Conservation (phyloP, 306 rosid genomes). For the Lathyrus oleraceus region DNA sequence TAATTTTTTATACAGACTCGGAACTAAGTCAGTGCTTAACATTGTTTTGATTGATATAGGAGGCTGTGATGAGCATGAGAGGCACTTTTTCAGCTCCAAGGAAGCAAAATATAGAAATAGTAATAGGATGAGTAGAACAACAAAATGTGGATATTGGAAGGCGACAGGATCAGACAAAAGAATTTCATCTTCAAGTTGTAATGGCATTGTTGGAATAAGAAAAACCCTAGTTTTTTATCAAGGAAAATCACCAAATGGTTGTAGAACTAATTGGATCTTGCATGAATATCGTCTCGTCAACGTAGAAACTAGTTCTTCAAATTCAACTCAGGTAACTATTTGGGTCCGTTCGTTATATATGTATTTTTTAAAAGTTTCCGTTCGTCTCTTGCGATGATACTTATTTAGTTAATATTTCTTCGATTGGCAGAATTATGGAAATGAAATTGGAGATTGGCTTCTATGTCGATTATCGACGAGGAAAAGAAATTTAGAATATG, state of each 20-base stretch:
- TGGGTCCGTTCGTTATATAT: too few relatives aligned
- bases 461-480: slow-evolving; percentile 64
- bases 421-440: slow-evolving; percentile 42
- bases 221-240: slow-evolving; percentile 65
- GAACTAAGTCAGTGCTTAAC: not conserved
- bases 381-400: too few relatives aligned
- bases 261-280: slow-evolving; percentile 72
- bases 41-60: slow-evolving; percentile 34
- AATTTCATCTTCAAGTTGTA: slow-evolving; percentile 46
- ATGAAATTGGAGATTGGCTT: slow-evolving; percentile 71
- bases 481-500: slow-evolving; percentile 46
- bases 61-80: slow-evolving; percentile 60
- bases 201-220: slow-evolving; percentile 53
- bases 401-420: not conserved
- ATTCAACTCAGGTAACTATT: slow-evolving; percentile 37
- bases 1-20: too few relatives aligned
- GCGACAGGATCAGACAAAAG: slow-evolving; percentile 72
- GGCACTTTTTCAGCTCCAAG: slow-evolving; percentile 67
- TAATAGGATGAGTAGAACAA: slow-evolving; percentile 58
- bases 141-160: slow-evolving; percentile 89
- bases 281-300: slow-evolving; percentile 75
- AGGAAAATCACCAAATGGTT: slow-evolving; percentile 60
- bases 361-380: too few relatives aligned
- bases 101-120: slow-evolving; percentile 63
- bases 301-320: slow-evolving; percentile 16